A percentile compares a stretch with the other conserved stretches of the same genome.
Conservation (phyloP, 2,329 filamentous ascomycete species). For the Aureobasidium sp. region DNA sequence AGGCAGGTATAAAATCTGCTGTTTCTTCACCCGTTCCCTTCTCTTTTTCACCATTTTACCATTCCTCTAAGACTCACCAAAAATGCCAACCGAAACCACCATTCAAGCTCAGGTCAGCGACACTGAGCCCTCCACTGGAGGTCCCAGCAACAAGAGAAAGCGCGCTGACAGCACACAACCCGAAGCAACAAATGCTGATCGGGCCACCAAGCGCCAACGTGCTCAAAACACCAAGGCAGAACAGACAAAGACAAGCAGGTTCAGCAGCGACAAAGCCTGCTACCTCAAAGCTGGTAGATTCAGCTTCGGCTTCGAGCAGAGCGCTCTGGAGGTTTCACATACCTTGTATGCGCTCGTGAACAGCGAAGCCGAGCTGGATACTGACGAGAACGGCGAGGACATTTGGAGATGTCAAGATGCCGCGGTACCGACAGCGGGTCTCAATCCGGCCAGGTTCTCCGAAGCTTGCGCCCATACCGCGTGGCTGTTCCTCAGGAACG, state of each 20-base stretch:
- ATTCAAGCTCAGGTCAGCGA: no score
- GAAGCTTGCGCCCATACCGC: background rate
- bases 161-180: no score
- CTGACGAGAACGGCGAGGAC: background rate
- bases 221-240: background rate
- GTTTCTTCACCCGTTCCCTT: no score
- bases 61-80: no score
- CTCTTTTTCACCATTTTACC: no score
- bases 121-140: no score
- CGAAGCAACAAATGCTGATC: no score
- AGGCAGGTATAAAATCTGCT: no score
- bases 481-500: background rate
- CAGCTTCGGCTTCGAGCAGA: background rate
- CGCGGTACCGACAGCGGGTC: background rate
- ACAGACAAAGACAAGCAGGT: no score
- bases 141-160: no score
- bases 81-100: no score
- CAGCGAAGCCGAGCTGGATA: background rate
- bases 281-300: background rate
- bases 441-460: background rate
- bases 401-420: background rate
- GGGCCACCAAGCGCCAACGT: background rate
- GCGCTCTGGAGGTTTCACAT: background rate
- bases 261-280: no score
- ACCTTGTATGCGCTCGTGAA: background rate